Evolutionary conservation across 1,284 basidiomycete genomes (phyloP).

Genomic region (Moesziomyces aphidis): DNA sequence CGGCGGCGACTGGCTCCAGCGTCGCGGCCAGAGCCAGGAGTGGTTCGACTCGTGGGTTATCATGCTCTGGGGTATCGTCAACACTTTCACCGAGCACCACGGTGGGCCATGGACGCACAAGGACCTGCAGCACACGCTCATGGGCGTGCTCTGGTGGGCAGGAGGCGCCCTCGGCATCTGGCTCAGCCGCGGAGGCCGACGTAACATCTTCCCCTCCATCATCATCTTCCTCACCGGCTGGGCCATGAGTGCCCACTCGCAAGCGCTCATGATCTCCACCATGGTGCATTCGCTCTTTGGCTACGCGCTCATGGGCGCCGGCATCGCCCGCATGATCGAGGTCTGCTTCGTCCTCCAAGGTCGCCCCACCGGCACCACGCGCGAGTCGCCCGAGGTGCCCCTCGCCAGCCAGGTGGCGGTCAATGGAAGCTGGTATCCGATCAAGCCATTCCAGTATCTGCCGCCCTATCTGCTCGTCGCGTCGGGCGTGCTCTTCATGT

Average conservation of each 20-base stretch:
- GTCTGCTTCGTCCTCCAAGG: constrained; percentile 79
- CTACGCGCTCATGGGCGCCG: constrained; percentile 85
- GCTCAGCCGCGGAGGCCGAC: constrained; percentile 83
- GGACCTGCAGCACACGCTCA: constrained; percentile 90
- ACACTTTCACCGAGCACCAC: constrained; percentile 85
- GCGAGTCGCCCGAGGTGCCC: constrained; percentile 8
- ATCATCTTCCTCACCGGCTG: constrained; percentile 81
- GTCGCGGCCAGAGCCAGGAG: constrained; percentile 75
- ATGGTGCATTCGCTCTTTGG: constrained; percentile 88
- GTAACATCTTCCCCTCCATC: constrained; percentile 83
- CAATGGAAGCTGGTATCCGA: constrained; percentile 49
- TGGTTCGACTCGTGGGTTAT: constrained; percentile 92
- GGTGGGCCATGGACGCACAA: constrained; percentile 75
- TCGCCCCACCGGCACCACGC: constrained; percentile 54
- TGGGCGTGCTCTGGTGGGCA: constrained; percentile 77
- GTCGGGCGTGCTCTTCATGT: constrained; percentile 65
- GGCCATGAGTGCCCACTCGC: constrained; percentile 92
- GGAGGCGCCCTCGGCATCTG: constrained; percentile 90
- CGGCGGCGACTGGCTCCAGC: constrained; percentile 83
- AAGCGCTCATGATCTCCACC: constrained; percentile 73
- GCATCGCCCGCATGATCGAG: constrained; percentile 83
- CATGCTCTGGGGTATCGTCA: constrained; percentile 82
- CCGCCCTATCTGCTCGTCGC: constrained; percentile 61
- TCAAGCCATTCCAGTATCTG: constrained; percentile 60
- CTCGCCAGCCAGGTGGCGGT: constrained; percentile 15